phyloP scores from a whole-genome alignment of 352 stramenopile genomes.

The Phytophthora pluvialis region DNA sequence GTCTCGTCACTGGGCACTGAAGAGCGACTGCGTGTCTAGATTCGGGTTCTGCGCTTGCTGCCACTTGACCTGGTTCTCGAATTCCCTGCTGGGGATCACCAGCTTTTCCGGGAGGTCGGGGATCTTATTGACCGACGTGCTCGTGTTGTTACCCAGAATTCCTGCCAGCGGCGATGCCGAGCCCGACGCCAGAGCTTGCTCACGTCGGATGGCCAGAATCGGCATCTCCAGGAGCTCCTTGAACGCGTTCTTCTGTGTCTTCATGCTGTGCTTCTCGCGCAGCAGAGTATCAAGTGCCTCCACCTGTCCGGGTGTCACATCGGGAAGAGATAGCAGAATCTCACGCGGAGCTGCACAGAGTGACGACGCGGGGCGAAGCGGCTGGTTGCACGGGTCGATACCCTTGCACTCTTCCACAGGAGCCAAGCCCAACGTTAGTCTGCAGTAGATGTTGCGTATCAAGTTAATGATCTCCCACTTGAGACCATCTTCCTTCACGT shows the following conservation, averaged over 20 bases:
- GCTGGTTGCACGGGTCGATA: constrained; percentile 84
- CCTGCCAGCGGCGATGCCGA: constrained; percentile 44
- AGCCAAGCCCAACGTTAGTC: constrained; percentile 60
- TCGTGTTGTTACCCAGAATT: constrained; percentile 28
- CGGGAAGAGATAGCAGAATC: constrained; percentile 66
- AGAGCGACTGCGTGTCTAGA: constrained; percentile 59
- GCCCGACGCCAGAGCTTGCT: constrained; percentile 41
- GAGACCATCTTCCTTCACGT: constrained; percentile 81
- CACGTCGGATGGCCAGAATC: constrained; percentile 55
- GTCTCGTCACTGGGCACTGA: constrained; percentile 38
- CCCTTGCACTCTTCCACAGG: constrained; percentile 85
- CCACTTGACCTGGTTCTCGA: constrained; percentile 50
- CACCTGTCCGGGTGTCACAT: constrained; percentile 48
- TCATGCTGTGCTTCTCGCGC: constrained; percentile 78
- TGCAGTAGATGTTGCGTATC: constrained; percentile 84
- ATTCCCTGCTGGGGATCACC: constrained; percentile 62
- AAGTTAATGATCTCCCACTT: constrained; percentile 90
- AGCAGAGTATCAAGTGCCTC: constrained; percentile 59
- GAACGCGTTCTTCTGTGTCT: constrained; percentile 85
- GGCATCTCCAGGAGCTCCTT: constrained; percentile 80
- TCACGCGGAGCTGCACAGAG: constrained; percentile 57
- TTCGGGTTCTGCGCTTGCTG: constrained; percentile 58
- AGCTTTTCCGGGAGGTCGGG: constrained; percentile 73
- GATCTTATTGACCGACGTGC: constrained; percentile 56
- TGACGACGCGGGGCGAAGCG: constrained; percentile 44